Conservation (phyloP, 768 basidiomycete species). For the Boletellus emodensis region DNA sequence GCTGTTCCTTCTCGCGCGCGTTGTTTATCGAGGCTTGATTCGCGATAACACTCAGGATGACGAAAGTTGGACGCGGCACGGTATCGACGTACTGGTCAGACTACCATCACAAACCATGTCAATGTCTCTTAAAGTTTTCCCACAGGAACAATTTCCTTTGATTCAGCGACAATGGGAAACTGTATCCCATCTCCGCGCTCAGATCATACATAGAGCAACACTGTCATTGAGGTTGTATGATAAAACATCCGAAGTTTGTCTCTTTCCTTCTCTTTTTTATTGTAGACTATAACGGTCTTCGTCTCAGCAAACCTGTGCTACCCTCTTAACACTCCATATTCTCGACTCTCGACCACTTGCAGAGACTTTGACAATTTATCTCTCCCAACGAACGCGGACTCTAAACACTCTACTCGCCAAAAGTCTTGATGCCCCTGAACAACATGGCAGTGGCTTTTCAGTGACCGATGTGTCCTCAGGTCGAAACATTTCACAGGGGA, state of each 20-base stretch:
- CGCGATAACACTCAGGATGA: conserved; percentile 63
- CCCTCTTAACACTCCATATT: conserved; percentile 80
- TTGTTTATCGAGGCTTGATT: conserved; percentile 74
- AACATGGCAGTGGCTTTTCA: conserved; percentile 30
- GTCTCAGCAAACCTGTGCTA: conserved; percentile 66
- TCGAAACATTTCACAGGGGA: background rate
- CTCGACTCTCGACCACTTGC: conserved; percentile 78
- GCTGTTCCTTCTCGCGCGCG: conserved; percentile 81
- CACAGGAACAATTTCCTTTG: conserved; percentile 80
- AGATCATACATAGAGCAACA: conserved; percentile 87
- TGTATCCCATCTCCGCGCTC: conserved; percentile 79
- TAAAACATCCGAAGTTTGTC: conserved; percentile 49
- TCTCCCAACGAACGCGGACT: conserved; percentile 66
- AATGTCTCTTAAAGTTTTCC: background rate
- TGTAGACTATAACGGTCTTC: background rate
- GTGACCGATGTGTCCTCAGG: conserved; percentile 34
- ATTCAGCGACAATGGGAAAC: conserved; percentile 93
- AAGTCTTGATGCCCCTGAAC: conserved; percentile 20
- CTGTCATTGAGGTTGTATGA: conserved; percentile 64
- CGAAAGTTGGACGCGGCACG: conserved; percentile 52
- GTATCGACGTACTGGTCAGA: conserved; percentile 60
- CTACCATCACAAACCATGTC: background rate
- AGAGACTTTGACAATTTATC: conserved; percentile 67
- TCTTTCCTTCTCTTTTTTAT: background rate
- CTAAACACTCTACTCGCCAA: conserved; percentile 45